Evolutionary conservation across 225 moss, liverwort and hornwort species (phyloP).

Genomic region (Polytrichum commune): DNA sequence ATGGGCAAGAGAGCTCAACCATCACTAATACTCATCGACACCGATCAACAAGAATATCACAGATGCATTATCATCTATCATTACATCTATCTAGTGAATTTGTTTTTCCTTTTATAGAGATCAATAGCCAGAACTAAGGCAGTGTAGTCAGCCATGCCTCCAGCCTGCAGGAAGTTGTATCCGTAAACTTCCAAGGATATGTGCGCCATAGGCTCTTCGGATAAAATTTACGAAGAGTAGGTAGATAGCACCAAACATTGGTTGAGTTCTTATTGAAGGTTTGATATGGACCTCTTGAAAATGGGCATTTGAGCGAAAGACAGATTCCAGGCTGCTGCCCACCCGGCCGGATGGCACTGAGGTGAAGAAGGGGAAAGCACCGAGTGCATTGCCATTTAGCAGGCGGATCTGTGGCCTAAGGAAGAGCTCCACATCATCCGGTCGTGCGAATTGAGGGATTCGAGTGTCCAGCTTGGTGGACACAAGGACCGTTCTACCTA

Average conservation of each 20-base stretch:
- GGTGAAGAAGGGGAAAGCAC: conserved; percentile 87
- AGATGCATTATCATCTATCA: too few species aligned
- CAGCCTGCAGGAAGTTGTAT: background rate
- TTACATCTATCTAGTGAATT: too few species aligned
- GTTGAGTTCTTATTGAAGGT: background rate
- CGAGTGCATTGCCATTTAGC: conserved; percentile 66
- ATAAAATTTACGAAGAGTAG: background rate
- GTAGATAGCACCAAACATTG: too few species aligned
- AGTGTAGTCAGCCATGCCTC: background rate
- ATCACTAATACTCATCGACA: too few species aligned
- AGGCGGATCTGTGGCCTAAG: conserved; percentile 68
- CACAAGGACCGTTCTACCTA: conserved; percentile 76
- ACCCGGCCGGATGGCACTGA: conserved; percentile 97
- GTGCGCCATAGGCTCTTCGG: too few species aligned
- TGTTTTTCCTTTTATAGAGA: too few species aligned
- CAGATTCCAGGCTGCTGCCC: conserved; percentile 70
- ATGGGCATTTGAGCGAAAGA: conserved; percentile 73
- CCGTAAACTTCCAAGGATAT: too few species aligned
- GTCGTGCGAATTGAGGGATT: conserved; percentile 89
- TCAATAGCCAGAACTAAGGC: too few species aligned
- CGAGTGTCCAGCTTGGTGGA: conserved; percentile 96
- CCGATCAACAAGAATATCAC: too few species aligned
- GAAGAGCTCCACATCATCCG: conserved; percentile 93
- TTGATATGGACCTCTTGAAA: conserved; percentile 69
- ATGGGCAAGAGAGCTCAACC: conserved; percentile 2